Evolutionary conservation across 108 stramenopile species (phyloP).

Genomic region (Asterionellopsis glacialis): DNA sequence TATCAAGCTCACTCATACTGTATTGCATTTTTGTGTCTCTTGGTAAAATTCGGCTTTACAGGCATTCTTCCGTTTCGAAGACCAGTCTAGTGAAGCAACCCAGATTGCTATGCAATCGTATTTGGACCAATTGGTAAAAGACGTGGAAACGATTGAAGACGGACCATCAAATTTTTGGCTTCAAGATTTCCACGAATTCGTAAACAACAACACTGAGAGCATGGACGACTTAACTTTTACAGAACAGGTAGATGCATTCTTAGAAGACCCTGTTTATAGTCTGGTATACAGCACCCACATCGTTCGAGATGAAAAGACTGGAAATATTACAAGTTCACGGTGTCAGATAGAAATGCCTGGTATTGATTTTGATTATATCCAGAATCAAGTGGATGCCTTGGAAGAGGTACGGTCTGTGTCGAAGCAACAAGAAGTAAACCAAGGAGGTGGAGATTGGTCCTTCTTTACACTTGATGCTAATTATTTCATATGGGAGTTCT

Average conservation of each 20-base stretch:
- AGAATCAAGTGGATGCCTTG: conserved; percentile 9
- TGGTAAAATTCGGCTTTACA: not conserved
- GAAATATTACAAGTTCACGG: conserved; percentile 9
- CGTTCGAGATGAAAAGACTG: conserved; percentile 10
- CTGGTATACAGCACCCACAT: conserved; percentile 13
- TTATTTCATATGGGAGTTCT: conserved; percentile 24
- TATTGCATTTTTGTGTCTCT: not conserved
- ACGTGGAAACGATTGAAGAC: conserved; percentile 8
- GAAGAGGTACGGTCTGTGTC: conserved; percentile 8
- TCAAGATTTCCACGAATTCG: conserved; percentile 18
- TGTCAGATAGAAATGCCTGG: conserved; percentile 11
- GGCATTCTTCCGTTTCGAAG: conserved; percentile 22
- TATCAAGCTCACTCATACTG: conserved; percentile 1
- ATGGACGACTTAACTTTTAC: conserved; percentile 7
- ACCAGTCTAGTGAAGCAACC: conserved; percentile 12
- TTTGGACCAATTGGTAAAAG: conserved; percentile 15
- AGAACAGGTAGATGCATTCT: conserved; percentile 17
- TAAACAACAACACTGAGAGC: not conserved
- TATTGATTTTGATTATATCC: conserved; percentile 12
- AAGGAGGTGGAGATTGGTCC: conserved; percentile 8
- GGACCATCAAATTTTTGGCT: conserved; percentile 23
- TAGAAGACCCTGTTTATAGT: conserved; percentile 5
- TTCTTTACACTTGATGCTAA: conserved; percentile 16
- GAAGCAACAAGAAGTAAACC: conserved; percentile 11
- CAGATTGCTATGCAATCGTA: conserved; percentile 20